A percentile compares a stretch with the other conserved stretches of the same genome.
phyloP scores from a whole-genome alignment of 495 filamentous ascomycete genomes.

The Penicillium turbatum region DNA sequence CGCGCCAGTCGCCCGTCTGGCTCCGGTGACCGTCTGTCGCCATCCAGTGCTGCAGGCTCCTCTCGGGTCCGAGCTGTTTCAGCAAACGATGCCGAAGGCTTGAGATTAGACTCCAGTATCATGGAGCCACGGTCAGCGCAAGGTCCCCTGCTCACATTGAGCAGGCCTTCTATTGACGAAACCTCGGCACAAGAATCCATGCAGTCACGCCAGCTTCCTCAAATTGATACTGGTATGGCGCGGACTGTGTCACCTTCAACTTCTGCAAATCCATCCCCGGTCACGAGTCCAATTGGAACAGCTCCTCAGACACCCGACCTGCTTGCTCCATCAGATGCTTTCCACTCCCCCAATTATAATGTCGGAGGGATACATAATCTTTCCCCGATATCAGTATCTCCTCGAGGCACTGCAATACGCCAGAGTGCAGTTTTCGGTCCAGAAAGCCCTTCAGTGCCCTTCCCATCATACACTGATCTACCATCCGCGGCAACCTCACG shows the following conservation, averaged over 20 bases:
- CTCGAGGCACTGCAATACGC: constrained; percentile 23
- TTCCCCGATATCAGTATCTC: constrained; percentile 34
- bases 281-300: constrained; percentile 14
- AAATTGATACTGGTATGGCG: constrained; percentile 17
- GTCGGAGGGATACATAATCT: constrained; percentile 15
- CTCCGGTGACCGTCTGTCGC: constrained; percentile 29
- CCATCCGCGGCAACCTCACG: constrained; percentile 41
- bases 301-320: constrained; percentile 26
- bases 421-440: constrained; percentile 3
- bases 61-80: constrained; percentile 58
- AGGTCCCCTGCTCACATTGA: constrained; percentile 29
- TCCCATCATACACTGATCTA: constrained; percentile 50
- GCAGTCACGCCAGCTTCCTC: constrained; percentile 13
- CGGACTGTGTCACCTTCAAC: constrained; percentile 38
- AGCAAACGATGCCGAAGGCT: constrained; percentile 53
- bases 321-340: constrained; percentile 36
- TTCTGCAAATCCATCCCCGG: constrained; percentile 27
- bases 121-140: constrained; percentile 18
- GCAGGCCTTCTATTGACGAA: constrained; percentile 31
- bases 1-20: constrained; percentile 23
- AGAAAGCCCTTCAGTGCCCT: constrained; percentile 40
- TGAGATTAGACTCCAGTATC: constrained; percentile 39
- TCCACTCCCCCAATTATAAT: constrained; percentile 37
- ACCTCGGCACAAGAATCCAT: not conserved
- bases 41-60: constrained; percentile 26